Percentiles rank a stretch among this genome's conserved stretches.
Conservation (phyloP, 2,329 filamentous ascomycete genomes). For the Aspergillus quadrilineatus region DNA sequence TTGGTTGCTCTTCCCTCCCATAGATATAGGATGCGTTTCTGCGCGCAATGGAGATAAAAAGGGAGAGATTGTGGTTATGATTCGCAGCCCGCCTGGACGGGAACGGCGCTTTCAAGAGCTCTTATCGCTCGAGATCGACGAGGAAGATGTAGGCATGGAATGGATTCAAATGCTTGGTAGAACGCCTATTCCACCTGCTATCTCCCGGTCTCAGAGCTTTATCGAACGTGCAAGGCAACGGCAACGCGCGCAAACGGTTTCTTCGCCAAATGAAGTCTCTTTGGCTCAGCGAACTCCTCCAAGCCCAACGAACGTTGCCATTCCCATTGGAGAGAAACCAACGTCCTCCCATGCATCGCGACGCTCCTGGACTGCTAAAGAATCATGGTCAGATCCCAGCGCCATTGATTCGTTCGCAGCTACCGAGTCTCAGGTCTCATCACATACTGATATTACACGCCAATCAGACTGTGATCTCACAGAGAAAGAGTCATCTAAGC, state of each 20-base stretch:
- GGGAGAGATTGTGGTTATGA: constrained; percentile 80
- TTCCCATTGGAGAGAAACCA: constrained; percentile 62
- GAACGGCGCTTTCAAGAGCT: constrained; percentile 78
- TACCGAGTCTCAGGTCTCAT: constrained; percentile 29
- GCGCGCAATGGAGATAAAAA: constrained; percentile 72
- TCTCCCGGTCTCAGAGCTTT: constrained; percentile 57
- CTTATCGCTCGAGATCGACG: constrained; percentile 71
- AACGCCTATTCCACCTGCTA: constrained; percentile 60
- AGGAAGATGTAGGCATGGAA: constrained; percentile 74
- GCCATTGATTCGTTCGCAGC: constrained; percentile 28
- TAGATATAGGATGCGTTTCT: constrained; percentile 71
- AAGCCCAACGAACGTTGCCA: constrained; percentile 56
- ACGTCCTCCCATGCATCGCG: constrained; percentile 50
- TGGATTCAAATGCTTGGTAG: constrained; percentile 85
- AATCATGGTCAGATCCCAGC: constrained; percentile 34
- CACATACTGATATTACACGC: constrained; percentile 32
- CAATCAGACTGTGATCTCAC: constrained; percentile 34
- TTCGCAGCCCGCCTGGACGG: constrained; percentile 66
- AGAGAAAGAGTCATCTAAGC: constrained; percentile 25
- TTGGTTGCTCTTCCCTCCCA: constrained; percentile 89
- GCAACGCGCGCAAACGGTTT: constrained; percentile 27
- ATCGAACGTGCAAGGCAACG: constrained; percentile 43
- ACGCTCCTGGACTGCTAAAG: constrained; percentile 30
- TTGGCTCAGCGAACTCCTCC: constrained; percentile 41
- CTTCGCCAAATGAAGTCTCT: constrained; percentile 22